phyloP scores from a whole-genome alignment of 495 filamentous ascomycete species.

The Chlorociboria aeruginascens region DNA sequence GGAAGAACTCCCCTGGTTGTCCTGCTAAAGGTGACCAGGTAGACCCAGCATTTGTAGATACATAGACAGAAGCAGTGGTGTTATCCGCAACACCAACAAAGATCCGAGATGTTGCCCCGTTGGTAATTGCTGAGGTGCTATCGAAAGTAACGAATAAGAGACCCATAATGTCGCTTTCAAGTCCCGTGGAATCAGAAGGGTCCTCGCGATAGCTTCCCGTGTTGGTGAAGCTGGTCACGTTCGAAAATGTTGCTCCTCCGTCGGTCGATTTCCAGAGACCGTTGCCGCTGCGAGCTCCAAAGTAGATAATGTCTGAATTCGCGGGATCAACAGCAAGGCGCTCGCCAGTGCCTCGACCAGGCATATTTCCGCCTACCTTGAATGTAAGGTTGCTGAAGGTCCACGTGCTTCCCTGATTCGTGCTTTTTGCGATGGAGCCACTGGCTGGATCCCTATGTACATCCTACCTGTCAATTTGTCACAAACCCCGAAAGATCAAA shows the following conservation, averaged over 20 bases:
- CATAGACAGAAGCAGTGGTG: slow-evolving; percentile 37
- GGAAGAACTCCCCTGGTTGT: slow-evolving; percentile 38
- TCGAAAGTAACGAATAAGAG: slow-evolving; percentile 45
- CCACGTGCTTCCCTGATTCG: slow-evolving; percentile 39
- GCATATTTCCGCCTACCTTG: slow-evolving; percentile 54
- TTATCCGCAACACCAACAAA: slow-evolving; percentile 39
- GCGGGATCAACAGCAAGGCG: slow-evolving; percentile 48
- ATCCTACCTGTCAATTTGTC: not conserved
- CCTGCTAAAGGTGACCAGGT: slow-evolving; percentile 31
- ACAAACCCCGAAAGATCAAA: not conserved
- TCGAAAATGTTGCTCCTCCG: slow-evolving; percentile 41
- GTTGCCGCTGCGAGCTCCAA: slow-evolving; percentile 47
- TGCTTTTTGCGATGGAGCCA: slow-evolving; percentile 37
- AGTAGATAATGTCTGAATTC: slow-evolving; percentile 42
- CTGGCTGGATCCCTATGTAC: slow-evolving; percentile 32
- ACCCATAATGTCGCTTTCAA: slow-evolving; percentile 20
- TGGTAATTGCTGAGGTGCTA: slow-evolving; percentile 31
- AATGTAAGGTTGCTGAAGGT: slow-evolving; percentile 35
- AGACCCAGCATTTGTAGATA: slow-evolving; percentile 39
- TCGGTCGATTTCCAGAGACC: slow-evolving; percentile 52
- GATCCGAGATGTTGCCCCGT: slow-evolving; percentile 41
- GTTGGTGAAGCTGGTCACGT: slow-evolving; percentile 42
- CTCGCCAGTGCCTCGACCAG: slow-evolving; percentile 52
- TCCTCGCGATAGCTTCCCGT: slow-evolving; percentile 10
- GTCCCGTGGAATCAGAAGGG: not conserved